Evolutionary conservation across 1,284 basidiomycete species (phyloP).

Genomic region (Erythrobasidium hasegawianum): DNA sequence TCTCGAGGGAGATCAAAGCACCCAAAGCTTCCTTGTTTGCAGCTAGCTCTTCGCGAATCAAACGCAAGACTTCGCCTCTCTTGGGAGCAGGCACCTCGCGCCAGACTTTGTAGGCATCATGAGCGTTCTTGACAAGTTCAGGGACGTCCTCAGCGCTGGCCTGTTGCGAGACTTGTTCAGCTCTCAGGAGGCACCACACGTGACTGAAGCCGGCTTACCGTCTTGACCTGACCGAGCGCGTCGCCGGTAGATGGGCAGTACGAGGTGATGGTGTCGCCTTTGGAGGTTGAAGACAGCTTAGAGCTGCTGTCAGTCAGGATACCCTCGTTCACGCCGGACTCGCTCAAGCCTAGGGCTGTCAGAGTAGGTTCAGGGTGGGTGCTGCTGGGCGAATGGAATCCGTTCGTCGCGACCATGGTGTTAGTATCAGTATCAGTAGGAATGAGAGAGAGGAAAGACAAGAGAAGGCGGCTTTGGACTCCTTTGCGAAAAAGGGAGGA

Average conservation of each 20-base stretch:
- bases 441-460: background rate
- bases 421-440: background rate
- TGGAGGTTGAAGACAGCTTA: background rate
- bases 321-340: slow-evolving; percentile 9
- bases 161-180: background rate
- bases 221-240: slow-evolving; percentile 22
- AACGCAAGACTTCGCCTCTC: slow-evolving; percentile 79
- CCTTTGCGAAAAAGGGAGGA: no score
- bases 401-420: slow-evolving; percentile 8
- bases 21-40: slow-evolving; percentile 77
- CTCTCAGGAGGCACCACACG: background rate
- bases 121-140: slow-evolving; percentile 17
- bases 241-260: slow-evolving; percentile 32
- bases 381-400: slow-evolving; percentile 1
- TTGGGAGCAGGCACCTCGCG: slow-evolving; percentile 77
- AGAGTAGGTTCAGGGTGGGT: slow-evolving; percentile 12
- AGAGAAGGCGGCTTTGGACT: background rate
- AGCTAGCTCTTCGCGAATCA: slow-evolving; percentile 77
- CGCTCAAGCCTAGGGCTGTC: slow-evolving; percentile 7
- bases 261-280: slow-evolving; percentile 24
- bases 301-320: slow-evolving; percentile 7
- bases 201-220: slow-evolving; percentile 3
- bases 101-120: slow-evolving; percentile 51
- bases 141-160: slow-evolving; percentile 14
- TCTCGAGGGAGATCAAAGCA: slow-evolving; percentile 63